Percentiles rank a stretch among this genome's conserved stretches.
These are phyloP conservation scores for Aspergillus sclerotiicarbonarius DNA, from an alignment of 495 filamentous ascomycete species.

Conservation along the genomic window DNA sequence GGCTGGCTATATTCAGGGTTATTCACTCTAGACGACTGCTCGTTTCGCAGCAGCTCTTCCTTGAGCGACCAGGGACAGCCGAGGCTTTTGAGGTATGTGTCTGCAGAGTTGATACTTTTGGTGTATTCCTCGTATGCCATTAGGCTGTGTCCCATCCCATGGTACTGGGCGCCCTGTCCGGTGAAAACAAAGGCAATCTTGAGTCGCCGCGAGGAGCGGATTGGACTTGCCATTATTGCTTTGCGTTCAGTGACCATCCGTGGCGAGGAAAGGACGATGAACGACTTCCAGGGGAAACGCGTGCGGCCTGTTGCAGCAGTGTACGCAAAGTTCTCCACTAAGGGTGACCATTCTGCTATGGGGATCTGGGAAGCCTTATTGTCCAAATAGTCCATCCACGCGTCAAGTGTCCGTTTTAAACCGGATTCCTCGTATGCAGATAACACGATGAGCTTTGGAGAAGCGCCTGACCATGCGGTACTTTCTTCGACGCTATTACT, in stretches of 20 bases:
- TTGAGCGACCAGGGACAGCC: not conserved
- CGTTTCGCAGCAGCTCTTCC: constrained; percentile 3
- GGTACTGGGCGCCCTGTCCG: constrained; percentile 40
- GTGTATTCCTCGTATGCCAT: not conserved
- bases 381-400: no score
- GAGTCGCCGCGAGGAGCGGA: not conserved
- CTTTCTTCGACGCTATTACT: no score
- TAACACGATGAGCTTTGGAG: no score
- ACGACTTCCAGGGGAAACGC: not conserved
- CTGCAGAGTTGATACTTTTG: not conserved
- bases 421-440: no score
- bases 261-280: not conserved
- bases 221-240: not conserved
- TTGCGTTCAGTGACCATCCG: not conserved
- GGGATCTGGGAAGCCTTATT: no score
- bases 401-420: no score
- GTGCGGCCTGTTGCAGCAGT: not conserved
- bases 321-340: not conserved
- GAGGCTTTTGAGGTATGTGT: not conserved
- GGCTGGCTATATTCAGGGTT: constrained; percentile 17
- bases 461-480: no score
- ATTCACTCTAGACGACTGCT: constrained; percentile 4
- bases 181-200: constrained; percentile 34
- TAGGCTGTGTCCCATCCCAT: constrained; percentile 24
- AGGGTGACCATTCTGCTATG: no score